A percentile compares a stretch with the other conserved stretches of the same genome.
Conservation (phyloP, 1,139 yeast species). For the Sugiyamaella xylanicola region DNA sequence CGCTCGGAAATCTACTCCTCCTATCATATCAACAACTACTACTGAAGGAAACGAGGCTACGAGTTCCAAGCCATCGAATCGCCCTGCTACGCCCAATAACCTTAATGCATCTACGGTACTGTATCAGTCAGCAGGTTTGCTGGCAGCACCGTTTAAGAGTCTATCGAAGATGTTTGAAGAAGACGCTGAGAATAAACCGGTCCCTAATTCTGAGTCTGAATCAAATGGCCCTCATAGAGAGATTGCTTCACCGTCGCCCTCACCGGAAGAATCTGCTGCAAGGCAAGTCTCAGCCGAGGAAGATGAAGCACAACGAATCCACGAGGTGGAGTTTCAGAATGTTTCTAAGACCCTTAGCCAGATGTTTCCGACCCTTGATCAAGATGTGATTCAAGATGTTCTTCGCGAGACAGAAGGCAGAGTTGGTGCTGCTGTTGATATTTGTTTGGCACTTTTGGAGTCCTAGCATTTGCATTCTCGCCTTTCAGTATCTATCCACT, state of each 20-base stretch:
- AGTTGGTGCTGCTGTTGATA: conserved; percentile 76
- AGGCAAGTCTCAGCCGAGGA: conserved; percentile 46
- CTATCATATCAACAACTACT: neutral
- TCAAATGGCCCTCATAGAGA: neutral
- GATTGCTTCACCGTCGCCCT: conserved; percentile 15
- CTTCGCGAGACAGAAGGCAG: conserved; percentile 66
- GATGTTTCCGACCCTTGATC: conserved; percentile 78
- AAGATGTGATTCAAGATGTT: conserved; percentile 68
- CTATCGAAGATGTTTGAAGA: conserved; percentile 40
- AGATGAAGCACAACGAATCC: conserved; percentile 41
- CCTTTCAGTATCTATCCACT: neutral
- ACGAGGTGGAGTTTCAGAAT: conserved; percentile 47
- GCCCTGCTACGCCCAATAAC: conserved; percentile 22
- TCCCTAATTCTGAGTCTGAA: conserved; percentile 4
- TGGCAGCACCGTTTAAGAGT: conserved; percentile 42
- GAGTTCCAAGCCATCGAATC: neutral
- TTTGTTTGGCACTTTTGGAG: conserved; percentile 44
- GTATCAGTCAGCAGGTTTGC: conserved; percentile 43
- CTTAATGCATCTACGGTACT: conserved; percentile 42
- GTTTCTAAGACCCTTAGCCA: conserved; percentile 55
- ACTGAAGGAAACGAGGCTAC: neutral
- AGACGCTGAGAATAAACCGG: conserved; percentile 27
- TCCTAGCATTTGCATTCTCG: neutral
- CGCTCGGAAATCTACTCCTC: conserved; percentile 26
- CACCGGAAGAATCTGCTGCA: conserved; percentile 44